These are phyloP conservation scores for Tremella fuciformis DNA, from an alignment of 768 basidiomycete genomes.

Conservation along the genomic window DNA sequence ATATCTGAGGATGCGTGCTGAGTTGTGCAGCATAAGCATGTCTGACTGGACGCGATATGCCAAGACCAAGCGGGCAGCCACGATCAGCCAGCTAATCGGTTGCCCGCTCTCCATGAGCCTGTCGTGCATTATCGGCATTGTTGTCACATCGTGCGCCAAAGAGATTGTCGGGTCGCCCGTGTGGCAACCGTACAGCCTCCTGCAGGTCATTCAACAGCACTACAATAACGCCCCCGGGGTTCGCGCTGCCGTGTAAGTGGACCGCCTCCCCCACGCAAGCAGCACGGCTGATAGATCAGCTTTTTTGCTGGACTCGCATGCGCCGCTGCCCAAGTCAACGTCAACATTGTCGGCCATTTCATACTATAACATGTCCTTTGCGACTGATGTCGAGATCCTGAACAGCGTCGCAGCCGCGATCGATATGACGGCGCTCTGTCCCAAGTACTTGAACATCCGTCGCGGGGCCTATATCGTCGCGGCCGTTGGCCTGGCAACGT, in stretches of 20 bases:
- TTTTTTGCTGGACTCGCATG: conserved; percentile 9
- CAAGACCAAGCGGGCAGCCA: conserved; percentile 8
- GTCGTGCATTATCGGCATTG: conserved; percentile 33
- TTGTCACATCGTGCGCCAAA: conserved; percentile 25
- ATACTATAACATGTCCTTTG: conserved; percentile 5
- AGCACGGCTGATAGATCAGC: background rate
- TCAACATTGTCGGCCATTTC: no score
- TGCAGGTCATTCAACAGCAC: conserved; percentile 28
- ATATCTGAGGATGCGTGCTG: conserved; percentile 14
- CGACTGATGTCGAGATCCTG: background rate
- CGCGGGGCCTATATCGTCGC: conserved; percentile 17
- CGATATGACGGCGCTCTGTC: conserved; percentile 22
- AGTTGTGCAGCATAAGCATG: no score
- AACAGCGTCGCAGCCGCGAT: conserved; percentile 21
- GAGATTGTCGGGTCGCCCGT: conserved; percentile 15
- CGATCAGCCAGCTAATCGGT: conserved; percentile 19
- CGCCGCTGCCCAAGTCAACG: conserved; percentile 5
- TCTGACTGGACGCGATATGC: conserved; percentile 14
- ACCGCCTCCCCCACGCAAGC: no score
- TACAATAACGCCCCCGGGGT: conserved; percentile 22
- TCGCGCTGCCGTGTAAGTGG: conserved; percentile 38
- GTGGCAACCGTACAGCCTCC: conserved; percentile 15
- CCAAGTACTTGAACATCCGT: conserved; percentile 27
- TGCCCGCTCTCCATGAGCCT: conserved; percentile 20
- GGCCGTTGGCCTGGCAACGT: background rate